Conservation (phyloP, 495 filamentous ascomycete species). For the Acidiella bohemica region DNA sequence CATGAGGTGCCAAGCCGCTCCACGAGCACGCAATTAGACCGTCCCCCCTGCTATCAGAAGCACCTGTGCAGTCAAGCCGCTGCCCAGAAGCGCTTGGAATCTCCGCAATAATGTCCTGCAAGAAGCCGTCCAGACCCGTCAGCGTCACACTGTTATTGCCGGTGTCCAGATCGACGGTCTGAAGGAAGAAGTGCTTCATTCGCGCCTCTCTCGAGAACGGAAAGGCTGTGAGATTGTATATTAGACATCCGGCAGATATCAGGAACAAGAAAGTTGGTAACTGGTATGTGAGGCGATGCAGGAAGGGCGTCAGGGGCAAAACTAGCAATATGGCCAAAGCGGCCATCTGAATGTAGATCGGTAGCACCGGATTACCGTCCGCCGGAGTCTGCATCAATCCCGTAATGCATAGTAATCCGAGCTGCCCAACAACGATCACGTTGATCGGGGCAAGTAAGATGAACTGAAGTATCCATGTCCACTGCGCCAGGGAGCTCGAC, state of each 20-base stretch:
- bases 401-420: conserved; percentile 57
- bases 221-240: conserved; percentile 80
- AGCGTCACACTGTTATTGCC: conserved; percentile 56
- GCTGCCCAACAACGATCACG: conserved; percentile 59
- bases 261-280: conserved; percentile 63
- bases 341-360: conserved; percentile 56
- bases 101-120: conserved; percentile 47
- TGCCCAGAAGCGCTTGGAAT: conserved; percentile 61
- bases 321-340: conserved; percentile 56
- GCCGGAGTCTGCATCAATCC: conserved; percentile 64
- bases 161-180: conserved; percentile 64
- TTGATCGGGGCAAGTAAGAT: conserved; percentile 63
- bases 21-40: conserved; percentile 47
- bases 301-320: conserved; percentile 66
- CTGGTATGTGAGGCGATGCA: conserved; percentile 75
- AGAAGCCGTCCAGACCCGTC: conserved; percentile 56
- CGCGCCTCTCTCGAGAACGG: conserved; percentile 69
- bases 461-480: conserved; percentile 80
- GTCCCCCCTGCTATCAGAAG: conserved; percentile 11
- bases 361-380: conserved; percentile 34
- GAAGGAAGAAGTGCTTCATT: conserved; percentile 77
- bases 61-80: conserved; percentile 45
- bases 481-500: conserved; percentile 64
- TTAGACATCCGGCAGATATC: conserved; percentile 59
- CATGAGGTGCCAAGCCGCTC: conserved; percentile 49